Conservation (phyloP, 108 stramenopile species). For the Cyclostephanos invisitatus region DNA sequence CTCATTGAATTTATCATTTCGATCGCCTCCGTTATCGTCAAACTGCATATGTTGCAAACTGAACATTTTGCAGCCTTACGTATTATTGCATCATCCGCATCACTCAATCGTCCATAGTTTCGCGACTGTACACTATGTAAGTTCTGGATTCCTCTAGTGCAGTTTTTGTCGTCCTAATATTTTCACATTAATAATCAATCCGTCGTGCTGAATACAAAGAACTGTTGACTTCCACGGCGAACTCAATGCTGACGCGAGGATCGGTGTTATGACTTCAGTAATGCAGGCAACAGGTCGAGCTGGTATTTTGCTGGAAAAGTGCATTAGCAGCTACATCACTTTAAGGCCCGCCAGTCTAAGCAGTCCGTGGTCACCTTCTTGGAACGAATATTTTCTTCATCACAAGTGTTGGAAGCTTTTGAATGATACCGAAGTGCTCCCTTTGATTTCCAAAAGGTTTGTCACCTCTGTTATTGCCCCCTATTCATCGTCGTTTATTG, state of each 20-base stretch:
- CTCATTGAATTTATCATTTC: too few relatives aligned
- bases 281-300: conserved; percentile 30
- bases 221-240: conserved; percentile 68
- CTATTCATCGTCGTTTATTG: background rate
- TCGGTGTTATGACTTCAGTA: conserved; percentile 46
- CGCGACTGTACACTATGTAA: conserved; percentile 3
- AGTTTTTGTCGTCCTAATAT: background rate
- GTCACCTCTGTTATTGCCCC: background rate
- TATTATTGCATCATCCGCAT: conserved; percentile 66
- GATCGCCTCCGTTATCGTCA: background rate
- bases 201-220: conserved; percentile 12
- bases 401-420: conserved; percentile 72
- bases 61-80: conserved; percentile 16
- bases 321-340: conserved; percentile 57
- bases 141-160: background rate
- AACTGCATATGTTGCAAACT: background rate
- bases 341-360: conserved; percentile 22
- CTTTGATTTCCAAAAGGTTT: conserved; percentile 52
- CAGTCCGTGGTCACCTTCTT: conserved; percentile 22
- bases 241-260: conserved; percentile 48
- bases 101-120: conserved; percentile 12
- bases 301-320: conserved; percentile 54
- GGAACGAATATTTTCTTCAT: conserved; percentile 56
- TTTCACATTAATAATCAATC: conserved; percentile 9
- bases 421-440: conserved; percentile 68